Evolutionary conservation across 2,329 filamentous ascomycete genomes (phyloP), one percentile per base, ranked within the genome.

Genomic region (Phialemoniopsis sp.): DNA sequence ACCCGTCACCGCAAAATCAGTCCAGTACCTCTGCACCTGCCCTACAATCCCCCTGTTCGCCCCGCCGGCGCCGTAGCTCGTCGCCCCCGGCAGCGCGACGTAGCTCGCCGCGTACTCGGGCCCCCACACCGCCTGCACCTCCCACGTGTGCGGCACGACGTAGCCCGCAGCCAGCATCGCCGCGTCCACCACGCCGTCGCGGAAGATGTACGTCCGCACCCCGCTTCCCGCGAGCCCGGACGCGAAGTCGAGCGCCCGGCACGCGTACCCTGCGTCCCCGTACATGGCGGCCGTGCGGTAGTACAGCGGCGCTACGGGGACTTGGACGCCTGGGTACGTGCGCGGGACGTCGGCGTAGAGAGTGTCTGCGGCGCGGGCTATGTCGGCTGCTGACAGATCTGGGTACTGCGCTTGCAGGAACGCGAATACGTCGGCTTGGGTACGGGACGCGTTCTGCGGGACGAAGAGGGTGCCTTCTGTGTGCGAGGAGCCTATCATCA

Each of bases 21-120:
- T 77, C 83, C 83, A 89, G 58, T 88, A 89, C 0, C 69, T 72
- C 53, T 87, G 81, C 29, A 85, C 73, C 0, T 82, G 57, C 0
- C 74, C 68, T 1, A 84, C 68, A 10, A 85, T 77, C 0, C 54
- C 55, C 2, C 64, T 70, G 46, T 88, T 87, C 15, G 60, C 66
- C 55, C 63, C 65, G 4, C 64, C 67, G 0, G 63, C 54, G 8
- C 56, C 56, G 48, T 87, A 88, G 34, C 75, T 81, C 3, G 53
- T 52, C 0, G 82, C 13, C 57, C n/a, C n/a, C n/a, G n/a, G n/a
- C n/a, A n/a, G n/a, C n/a, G n/a, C n/a, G n/a, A 46, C 53, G 5
- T 63, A 62, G 16, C 64, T 60, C 3, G 73, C 67, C 55, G 38
- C 65, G 51, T 82, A 75, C 4, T 70, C 62, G 0, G 80, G 76